Percentiles rank a stretch among this genome's conserved stretches.
phyloP scores from a whole-genome alignment of 1,284 basidiomycete genomes.

The Melampsora larici-populina region DNA sequence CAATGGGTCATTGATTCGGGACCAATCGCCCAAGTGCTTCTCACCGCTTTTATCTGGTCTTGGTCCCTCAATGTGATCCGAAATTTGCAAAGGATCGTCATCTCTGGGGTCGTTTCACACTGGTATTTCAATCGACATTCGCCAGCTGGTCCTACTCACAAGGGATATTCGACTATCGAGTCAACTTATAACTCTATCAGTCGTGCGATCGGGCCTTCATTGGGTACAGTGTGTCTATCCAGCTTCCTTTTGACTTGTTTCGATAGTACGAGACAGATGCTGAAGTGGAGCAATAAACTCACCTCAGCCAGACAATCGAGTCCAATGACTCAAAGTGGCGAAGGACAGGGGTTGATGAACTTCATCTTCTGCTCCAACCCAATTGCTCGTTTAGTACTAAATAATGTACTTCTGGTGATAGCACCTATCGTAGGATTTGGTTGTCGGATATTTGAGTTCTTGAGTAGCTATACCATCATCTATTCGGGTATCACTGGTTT shows the following conservation, averaged over 20 bases:
- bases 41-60: constrained; percentile 37
- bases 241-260: constrained; percentile 31
- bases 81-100: constrained; percentile 28
- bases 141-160: constrained; percentile 1
- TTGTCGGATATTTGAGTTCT: constrained; percentile 23
- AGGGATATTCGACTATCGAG: constrained; percentile 24
- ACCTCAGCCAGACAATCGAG: background rate
- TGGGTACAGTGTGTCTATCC: constrained; percentile 37
- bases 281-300: constrained; percentile 14
- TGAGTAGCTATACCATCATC: constrained; percentile 13
- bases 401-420: background rate
- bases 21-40: constrained; percentile 5
- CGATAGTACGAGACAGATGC: constrained; percentile 12
- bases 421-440: constrained; percentile 16
- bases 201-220: constrained; percentile 32
- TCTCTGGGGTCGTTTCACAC: constrained; percentile 41
- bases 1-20: constrained; percentile 24
- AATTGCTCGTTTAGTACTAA: background rate
- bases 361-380: constrained; percentile 11
- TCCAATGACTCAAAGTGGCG: background rate
- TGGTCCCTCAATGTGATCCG: constrained; percentile 37
- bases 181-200: constrained; percentile 30
- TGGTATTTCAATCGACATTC: constrained; percentile 44
- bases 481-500: constrained; percentile 42
- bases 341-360: background rate